phyloP scores from a whole-genome alignment of 371 early-diverging fungal species.

The Mortierella sp. region DNA sequence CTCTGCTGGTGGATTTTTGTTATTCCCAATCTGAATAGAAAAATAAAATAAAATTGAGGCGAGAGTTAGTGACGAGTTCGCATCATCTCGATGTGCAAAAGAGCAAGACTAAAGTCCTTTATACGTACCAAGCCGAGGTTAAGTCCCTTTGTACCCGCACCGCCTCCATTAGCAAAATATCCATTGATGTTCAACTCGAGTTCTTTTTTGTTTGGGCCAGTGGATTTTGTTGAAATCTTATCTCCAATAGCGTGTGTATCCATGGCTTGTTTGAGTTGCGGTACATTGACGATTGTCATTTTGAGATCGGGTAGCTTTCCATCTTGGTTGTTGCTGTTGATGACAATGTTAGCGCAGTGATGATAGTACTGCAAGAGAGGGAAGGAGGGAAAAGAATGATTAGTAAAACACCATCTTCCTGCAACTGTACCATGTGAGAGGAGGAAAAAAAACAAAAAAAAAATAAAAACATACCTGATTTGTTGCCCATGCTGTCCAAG shows the following conservation, averaged over 20 bases:
- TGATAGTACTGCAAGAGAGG: conserved; percentile 22
- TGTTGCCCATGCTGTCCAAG: conserved; percentile 42
- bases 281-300: conserved; percentile 34
- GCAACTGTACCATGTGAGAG: too few relatives aligned
- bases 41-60: neutral
- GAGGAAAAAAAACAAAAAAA: neutral
- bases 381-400: neutral
- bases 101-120: neutral
- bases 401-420: neutral
- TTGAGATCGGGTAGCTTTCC: conserved; percentile 21
- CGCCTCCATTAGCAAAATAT: conserved; percentile 30
- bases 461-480: conserved; percentile 25
- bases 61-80: too few relatives aligned
- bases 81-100: too few relatives aligned
- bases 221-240: conserved; percentile 9
- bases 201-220: conserved; percentile 26
- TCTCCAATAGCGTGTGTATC: conserved; percentile 18
- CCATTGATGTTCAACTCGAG: conserved; percentile 15
- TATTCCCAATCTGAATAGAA: conserved; percentile 1
- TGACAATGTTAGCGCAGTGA: conserved; percentile 35
- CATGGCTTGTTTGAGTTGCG: conserved; percentile 3
- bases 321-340: conserved; percentile 10
- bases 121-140: conserved; percentile 23
- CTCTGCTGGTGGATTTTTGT: neutral
- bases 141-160: conserved; percentile 22